phyloP scores from a whole-genome alignment of 2,329 filamentous ascomycete species.

The Coniochaeta prunicola region DNA sequence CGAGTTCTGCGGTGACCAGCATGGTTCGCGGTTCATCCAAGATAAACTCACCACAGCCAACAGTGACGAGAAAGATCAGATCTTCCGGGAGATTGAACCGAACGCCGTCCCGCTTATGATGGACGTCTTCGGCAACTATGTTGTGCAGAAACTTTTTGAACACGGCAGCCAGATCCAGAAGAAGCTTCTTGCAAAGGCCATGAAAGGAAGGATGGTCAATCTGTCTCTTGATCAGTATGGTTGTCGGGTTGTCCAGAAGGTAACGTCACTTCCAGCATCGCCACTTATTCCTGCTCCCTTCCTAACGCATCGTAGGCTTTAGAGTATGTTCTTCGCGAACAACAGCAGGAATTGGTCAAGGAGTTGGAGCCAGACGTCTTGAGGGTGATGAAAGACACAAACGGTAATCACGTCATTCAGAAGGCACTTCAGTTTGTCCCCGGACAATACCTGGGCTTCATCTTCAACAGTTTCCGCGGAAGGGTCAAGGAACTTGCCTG shows the following conservation, averaged over 20 bases:
- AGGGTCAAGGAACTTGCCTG: conserved; percentile 67
- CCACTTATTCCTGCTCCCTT: not conserved
- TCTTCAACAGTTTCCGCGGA: conserved; percentile 72
- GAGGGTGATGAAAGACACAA: conserved; percentile 74
- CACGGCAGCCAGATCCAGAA: conserved; percentile 94
- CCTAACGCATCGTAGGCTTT: conserved; percentile 56
- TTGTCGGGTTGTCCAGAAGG: conserved; percentile 93
- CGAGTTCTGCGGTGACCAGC: conserved; percentile 92
- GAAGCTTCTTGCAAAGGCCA: conserved; percentile 73
- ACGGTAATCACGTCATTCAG: conserved; percentile 95
- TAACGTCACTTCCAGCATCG: not conserved
- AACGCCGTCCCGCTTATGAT: conserved; percentile 88
- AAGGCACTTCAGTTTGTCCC: conserved; percentile 82
- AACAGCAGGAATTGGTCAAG: conserved; percentile 75
- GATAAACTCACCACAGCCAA: conserved; percentile 86
- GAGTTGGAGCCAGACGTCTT: conserved; percentile 75
- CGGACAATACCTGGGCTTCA: conserved; percentile 71
- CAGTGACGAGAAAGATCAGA: conserved; percentile 87
- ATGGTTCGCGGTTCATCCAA: conserved; percentile 93
- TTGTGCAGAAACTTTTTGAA: conserved; percentile 96
- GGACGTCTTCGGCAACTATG: conserved; percentile 96
- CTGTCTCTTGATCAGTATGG: conserved; percentile 87
- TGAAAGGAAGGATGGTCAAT: conserved; percentile 76
- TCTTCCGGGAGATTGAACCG: conserved; percentile 80
- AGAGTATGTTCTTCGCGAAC: conserved; percentile 84